phyloP scores from a whole-genome alignment of 768 basidiomycete species.

The Leccinum longicurvipes region DNA sequence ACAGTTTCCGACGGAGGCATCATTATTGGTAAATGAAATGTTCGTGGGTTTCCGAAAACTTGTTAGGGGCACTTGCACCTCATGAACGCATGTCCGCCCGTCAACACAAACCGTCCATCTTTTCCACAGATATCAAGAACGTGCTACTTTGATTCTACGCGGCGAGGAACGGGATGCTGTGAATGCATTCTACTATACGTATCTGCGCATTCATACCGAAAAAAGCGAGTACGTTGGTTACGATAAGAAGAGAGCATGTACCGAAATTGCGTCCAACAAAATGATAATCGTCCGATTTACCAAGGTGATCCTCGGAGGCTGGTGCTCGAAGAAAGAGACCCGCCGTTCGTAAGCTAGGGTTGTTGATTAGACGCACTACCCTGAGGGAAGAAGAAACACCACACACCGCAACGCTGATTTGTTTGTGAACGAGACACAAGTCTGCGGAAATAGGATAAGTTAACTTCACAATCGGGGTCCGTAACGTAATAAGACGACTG shows the following conservation, averaged over 20 bases:
- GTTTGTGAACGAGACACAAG: constrained; percentile 34
- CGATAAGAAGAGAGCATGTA: constrained; percentile 5
- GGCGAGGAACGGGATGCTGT: not conserved
- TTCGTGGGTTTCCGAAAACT: constrained; percentile 3
- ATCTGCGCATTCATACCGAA: constrained; percentile 2
- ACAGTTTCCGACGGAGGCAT: not conserved
- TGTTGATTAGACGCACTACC: constrained; percentile 1
- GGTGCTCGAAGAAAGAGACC: constrained; percentile 21
- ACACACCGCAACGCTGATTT: constrained; percentile 29
- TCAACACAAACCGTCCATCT: not conserved
- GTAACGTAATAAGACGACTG: constrained; percentile 27
- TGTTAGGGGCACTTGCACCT: not conserved
- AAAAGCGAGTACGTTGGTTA: constrained; percentile 5
- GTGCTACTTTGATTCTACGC: not conserved
- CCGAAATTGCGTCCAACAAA: not conserved
- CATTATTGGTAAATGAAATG: constrained; percentile 1
- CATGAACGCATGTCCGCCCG: not conserved
- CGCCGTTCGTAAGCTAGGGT: constrained; percentile 30
- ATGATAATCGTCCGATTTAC: constrained; percentile 16
- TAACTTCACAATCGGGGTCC: not conserved
- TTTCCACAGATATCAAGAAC: not conserved
- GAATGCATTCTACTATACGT: constrained; percentile 4
- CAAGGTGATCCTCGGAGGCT: constrained; percentile 34
- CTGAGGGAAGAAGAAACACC: not conserved
- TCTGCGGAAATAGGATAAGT: constrained; percentile 15